These are phyloP conservation scores for Bimuria novae-zelandiae DNA, from an alignment of 2,329 filamentous ascomycete genomes.

Conservation along the genomic window DNA sequence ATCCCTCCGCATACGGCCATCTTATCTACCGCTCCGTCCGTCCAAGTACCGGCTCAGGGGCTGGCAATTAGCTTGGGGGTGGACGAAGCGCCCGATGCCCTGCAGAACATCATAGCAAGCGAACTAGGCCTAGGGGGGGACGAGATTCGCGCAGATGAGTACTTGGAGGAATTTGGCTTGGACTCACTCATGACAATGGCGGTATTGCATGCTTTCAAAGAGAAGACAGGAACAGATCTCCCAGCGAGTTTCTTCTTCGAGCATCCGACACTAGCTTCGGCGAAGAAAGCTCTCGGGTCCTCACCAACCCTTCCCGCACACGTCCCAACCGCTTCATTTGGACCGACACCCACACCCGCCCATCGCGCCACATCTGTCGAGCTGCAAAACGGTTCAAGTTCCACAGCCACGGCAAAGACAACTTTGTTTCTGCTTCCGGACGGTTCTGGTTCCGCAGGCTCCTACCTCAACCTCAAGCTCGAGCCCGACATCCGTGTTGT, in stretches of 20 bases:
- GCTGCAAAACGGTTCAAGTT: neutral
- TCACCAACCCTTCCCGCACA: neutral
- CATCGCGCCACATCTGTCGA: neutral
- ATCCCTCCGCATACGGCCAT: neutral
- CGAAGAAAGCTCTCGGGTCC: neutral
- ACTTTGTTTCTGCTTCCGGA: neutral
- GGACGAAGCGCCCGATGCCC: neutral
- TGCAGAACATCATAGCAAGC: neutral
- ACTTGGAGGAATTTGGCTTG: neutral
- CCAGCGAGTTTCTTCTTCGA: constrained; percentile 11
- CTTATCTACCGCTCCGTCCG: neutral
- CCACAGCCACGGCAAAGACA: neutral
- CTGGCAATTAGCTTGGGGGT: neutral
- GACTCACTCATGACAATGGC: constrained; percentile 10
- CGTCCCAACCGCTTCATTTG: neutral
- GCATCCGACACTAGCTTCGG: constrained; percentile 19
- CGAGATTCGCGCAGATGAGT: neutral
- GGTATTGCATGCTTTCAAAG: constrained; percentile 8
- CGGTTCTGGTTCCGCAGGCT: neutral
- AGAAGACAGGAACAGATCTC: constrained; percentile 6
- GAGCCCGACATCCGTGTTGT: neutral
- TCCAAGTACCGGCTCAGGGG: neutral
- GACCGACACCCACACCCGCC: neutral
- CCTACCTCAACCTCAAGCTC: neutral
- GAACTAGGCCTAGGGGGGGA: neutral